phyloP scores from a whole-genome alignment of 2,329 filamentous ascomycete genomes.

The Xylaria hypoxylon region DNA sequence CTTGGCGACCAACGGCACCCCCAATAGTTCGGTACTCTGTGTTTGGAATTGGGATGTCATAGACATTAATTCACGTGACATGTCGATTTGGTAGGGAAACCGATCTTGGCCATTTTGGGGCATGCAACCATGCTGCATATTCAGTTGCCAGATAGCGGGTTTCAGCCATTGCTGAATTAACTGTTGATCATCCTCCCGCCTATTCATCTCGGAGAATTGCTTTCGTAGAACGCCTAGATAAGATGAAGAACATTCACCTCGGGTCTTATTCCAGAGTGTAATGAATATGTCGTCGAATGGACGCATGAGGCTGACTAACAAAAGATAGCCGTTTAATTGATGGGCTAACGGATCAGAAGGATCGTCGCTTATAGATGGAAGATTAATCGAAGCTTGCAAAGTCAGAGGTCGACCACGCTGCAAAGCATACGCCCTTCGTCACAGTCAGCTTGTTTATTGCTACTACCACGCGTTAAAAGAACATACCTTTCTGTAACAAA shows the following conservation, averaged over 20 bases:
- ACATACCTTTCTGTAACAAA: slow-evolving; percentile 76
- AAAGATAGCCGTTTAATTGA: slow-evolving; percentile 67
- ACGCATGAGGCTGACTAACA: slow-evolving; percentile 72
- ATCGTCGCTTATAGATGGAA: slow-evolving; percentile 72
- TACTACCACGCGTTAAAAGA: not conserved
- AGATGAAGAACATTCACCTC: slow-evolving; percentile 65
- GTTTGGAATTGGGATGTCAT: slow-evolving; percentile 79
- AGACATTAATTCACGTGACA: slow-evolving; percentile 71
- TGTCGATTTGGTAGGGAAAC: slow-evolving; percentile 71
- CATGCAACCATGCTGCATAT: slow-evolving; percentile 65
- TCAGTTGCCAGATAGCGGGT: slow-evolving; percentile 72
- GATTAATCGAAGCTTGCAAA: slow-evolving; percentile 74
- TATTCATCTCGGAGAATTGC: slow-evolving; percentile 67
- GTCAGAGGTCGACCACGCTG: slow-evolving; percentile 77
- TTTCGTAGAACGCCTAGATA: slow-evolving; percentile 71
- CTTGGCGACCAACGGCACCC: slow-evolving; percentile 82
- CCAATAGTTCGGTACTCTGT: slow-evolving; percentile 79
- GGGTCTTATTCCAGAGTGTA: slow-evolving; percentile 74
- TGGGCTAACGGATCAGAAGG: slow-evolving; percentile 65
- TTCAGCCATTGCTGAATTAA: slow-evolving; percentile 75
- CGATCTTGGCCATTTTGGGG: slow-evolving; percentile 62
- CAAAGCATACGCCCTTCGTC: slow-evolving; percentile 73
- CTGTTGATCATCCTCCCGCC: slow-evolving; percentile 66
- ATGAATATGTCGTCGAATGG: slow-evolving; percentile 75
- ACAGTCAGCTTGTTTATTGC: slow-evolving; percentile 26